Evolutionary conservation across 1,284 basidiomycete genomes (phyloP), one percentile per base, ranked within the genome.

Genomic region (Cutaneotrichosporon cyanovorans): DNA sequence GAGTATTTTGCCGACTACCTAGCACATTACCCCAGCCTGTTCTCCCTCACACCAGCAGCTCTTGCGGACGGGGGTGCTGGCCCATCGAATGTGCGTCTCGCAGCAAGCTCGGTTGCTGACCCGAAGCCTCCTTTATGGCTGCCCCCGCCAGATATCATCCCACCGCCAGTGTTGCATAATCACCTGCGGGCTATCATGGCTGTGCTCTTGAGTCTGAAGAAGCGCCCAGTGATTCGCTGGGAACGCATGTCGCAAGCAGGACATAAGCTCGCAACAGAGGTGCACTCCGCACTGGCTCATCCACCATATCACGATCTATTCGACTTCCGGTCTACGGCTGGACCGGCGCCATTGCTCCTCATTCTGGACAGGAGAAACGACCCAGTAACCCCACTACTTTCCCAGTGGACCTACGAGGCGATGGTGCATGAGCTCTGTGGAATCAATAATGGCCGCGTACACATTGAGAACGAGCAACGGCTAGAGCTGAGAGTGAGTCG

Each of bases 401-500:
- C 88, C 1, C 95, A 96, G 69, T 98, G 95, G 95, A 98, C 95
- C 12, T 98, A 98, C 72, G 93, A 98, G 69, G 95, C 95, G 1
- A 97, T 98, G 93, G 93, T 97, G 0, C 95, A 99, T 63, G 95
- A 98, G 68, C 75, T 96, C 11, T 74, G 98, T 10, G 87, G 88
- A 0, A 95, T 98, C 50, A 83, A 86, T 57, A 97, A 97, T 65
- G 93, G 92, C 15, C 80, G 95, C 39, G 91, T 98, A 34, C 80
- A 79, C 46, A 76, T 82, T 50, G 86, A 91, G n/a, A 87, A 87
- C 15, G 91, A 89, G 58, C 84, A 93, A 46, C 75, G 79, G 40
- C 81, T 86, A 19, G 93, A 98, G 64, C 75, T 97, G 38, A 80
- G 83, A 66, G 90, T 86, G 62, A 56, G 80, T 14, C 15, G 11